These are phyloP conservation scores for Marvania coccoides DNA, from an alignment of 139 green algal species.

Conservation along the genomic window DNA sequence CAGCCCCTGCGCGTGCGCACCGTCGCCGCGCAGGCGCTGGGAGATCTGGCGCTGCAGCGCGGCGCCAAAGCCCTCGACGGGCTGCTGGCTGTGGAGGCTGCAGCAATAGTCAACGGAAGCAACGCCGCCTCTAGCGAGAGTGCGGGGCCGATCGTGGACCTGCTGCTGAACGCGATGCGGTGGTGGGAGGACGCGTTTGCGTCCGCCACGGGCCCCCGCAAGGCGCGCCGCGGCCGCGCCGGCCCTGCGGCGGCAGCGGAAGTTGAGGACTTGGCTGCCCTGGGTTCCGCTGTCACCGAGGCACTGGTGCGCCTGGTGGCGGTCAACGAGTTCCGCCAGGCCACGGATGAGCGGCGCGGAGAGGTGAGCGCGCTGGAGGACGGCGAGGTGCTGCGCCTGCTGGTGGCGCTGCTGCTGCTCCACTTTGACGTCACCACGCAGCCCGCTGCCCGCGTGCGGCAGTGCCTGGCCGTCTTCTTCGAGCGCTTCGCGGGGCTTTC, in stretches of 20 bases:
- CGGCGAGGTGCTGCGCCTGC: slow-evolving; percentile 20
- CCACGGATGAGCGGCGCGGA: background rate
- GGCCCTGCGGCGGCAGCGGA: background rate
- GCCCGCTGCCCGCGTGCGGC: slow-evolving; percentile 17
- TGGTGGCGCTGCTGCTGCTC: slow-evolving; percentile 32
- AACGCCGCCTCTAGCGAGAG: no score
- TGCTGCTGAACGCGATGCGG: slow-evolving; percentile 30
- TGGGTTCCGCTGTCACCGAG: slow-evolving; percentile 20
- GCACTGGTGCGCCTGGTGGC: slow-evolving; percentile 36
- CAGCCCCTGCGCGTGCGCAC: slow-evolving; percentile 2
- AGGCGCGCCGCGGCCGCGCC: background rate
- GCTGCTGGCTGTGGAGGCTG: background rate
- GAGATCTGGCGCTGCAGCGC: slow-evolving; percentile 20
- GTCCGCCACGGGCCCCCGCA: background rate
- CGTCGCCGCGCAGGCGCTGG: slow-evolving; percentile 15
- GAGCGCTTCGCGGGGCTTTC: slow-evolving; percentile 31
- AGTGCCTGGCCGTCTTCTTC: slow-evolving; percentile 55
- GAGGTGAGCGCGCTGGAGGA: slow-evolving; percentile 17
- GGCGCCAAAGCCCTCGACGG: slow-evolving; percentile 14
- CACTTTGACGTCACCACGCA: slow-evolving; percentile 36
- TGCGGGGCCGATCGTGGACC: slow-evolving; percentile 21
- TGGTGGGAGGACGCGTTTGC: slow-evolving; percentile 12
- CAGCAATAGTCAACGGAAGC: background rate
- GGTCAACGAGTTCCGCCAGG: slow-evolving; percentile 11
- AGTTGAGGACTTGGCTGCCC: background rate